A percentile compares a stretch with the other conserved stretches of the same genome.
phyloP scores from a whole-genome alignment of 768 basidiomycete species.

The Agaricus subrufescens region DNA sequence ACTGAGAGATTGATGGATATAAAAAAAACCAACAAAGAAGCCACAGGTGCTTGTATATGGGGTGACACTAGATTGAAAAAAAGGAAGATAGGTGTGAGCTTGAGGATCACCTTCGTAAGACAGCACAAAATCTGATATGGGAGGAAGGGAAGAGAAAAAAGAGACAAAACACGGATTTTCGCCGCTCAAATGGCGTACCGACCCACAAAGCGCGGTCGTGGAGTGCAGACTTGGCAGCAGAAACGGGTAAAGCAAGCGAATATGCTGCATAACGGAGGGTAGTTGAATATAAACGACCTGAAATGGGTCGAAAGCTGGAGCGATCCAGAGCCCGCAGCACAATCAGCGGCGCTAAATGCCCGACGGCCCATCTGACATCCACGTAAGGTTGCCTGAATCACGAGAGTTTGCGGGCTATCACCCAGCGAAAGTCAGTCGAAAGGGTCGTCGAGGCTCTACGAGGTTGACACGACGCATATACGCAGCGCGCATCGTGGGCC shows the following conservation, averaged over 20 bases:
- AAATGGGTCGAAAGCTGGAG: neutral
- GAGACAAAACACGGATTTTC: too few species aligned
- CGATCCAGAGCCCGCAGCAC: neutral
- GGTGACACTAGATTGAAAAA: slow-evolving; percentile 16
- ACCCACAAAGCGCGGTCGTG: too few species aligned
- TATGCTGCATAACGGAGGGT: neutral
- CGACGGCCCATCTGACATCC: slow-evolving; percentile 1
- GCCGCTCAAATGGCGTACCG: too few species aligned
- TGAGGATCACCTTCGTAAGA: slow-evolving; percentile 7
- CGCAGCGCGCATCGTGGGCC: neutral
- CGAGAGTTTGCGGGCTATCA: neutral
- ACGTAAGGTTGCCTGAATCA: neutral
- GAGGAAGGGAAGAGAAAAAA: neutral
- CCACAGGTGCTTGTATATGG: neutral
- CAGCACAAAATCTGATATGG: neutral
- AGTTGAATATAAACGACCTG: too few species aligned
- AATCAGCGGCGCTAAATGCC: slow-evolving; percentile 1
- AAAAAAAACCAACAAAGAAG: slow-evolving; percentile 5
- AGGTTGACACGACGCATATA: neutral
- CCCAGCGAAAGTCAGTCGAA: neutral
- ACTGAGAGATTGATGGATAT: slow-evolving; percentile 4
- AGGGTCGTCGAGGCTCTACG: neutral
- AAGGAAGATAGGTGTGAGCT: slow-evolving; percentile 7
- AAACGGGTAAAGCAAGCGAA: neutral
- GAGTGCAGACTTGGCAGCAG: neutral